phyloP scores from a whole-genome alignment of 2,329 filamentous ascomycete genomes.

The Pyricularia sp. region DNA sequence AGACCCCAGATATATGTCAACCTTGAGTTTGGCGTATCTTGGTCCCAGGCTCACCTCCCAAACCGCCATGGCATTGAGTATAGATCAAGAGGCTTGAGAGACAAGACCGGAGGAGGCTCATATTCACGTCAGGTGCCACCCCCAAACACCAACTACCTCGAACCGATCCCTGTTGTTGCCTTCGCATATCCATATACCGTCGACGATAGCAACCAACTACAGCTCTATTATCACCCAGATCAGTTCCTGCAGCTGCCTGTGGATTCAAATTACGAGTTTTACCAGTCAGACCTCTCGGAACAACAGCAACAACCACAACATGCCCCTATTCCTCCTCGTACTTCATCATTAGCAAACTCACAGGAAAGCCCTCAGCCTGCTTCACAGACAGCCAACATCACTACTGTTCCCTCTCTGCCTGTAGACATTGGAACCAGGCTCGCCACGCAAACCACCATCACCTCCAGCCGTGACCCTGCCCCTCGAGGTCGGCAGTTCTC shows the following conservation, averaged over 20 bases:
- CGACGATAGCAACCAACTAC: slow-evolving; percentile 8
- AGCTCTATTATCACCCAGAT: slow-evolving; percentile 9
- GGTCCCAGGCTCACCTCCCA: slow-evolving; percentile 28
- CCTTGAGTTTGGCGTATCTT: slow-evolving; percentile 39
- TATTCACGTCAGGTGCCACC: slow-evolving; percentile 33
- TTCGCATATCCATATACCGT: slow-evolving; percentile 6
- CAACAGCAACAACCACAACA: slow-evolving; percentile 8
- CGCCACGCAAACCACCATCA: neutral
- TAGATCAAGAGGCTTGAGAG: slow-evolving; percentile 30
- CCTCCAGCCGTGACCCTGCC: neutral
- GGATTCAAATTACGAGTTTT: neutral
- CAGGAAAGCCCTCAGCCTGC: slow-evolving; percentile 1
- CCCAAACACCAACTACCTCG: slow-evolving; percentile 30
- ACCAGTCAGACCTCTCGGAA: neutral
- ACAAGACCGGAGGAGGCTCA: slow-evolving; percentile 19
- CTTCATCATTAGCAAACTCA: slow-evolving; percentile 10
- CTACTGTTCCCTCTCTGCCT: neutral
- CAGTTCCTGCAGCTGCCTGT: slow-evolving; percentile 2
- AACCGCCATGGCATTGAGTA: slow-evolving; percentile 33
- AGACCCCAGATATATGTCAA: slow-evolving; percentile 35
- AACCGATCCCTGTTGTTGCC: slow-evolving; percentile 10
- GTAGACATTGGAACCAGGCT: neutral
- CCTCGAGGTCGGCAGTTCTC: neutral
- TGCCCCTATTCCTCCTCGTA: slow-evolving; percentile 8
- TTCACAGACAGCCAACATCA: slow-evolving; percentile 3